Percentiles rank a stretch among this genome's conserved stretches.
Conservation (phyloP, 2,329 filamentous ascomycete species). For the Aspergillus hiratsukae region DNA sequence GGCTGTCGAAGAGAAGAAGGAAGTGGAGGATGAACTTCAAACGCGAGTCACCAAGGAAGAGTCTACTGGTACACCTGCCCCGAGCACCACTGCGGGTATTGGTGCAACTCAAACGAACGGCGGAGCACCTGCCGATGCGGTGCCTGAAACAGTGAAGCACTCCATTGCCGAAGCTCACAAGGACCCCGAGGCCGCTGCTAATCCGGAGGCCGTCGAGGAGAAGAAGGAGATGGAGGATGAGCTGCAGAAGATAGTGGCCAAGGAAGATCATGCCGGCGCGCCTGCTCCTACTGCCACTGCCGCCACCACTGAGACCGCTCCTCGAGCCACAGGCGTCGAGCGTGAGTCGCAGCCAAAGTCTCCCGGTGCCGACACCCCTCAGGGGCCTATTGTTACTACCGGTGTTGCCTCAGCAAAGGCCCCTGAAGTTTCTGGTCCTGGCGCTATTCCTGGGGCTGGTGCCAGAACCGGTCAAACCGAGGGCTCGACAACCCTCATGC, state of each 20-base stretch:
- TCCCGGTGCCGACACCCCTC: slow-evolving; percentile 14
- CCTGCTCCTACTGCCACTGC: slow-evolving; percentile 36
- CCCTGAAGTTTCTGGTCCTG: slow-evolving; percentile 14
- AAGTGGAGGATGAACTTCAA: slow-evolving; percentile 69
- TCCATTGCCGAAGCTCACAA: slow-evolving; percentile 50
- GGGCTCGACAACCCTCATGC: neutral
- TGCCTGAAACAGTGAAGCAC: slow-evolving; percentile 43
- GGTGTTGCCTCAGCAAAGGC: slow-evolving; percentile 19
- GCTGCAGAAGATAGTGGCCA: slow-evolving; percentile 52
- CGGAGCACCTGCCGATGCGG: slow-evolving; percentile 23
- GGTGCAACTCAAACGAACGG: slow-evolving; percentile 30
- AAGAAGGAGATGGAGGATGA: slow-evolving; percentile 73
- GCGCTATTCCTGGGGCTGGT: slow-evolving; percentile 5
- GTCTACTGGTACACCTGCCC: slow-evolving; percentile 32
- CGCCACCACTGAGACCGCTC: slow-evolving; percentile 35
- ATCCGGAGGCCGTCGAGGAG: slow-evolving; percentile 65
- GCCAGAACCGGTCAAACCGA: neutral
- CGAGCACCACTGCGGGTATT: slow-evolving; percentile 41
- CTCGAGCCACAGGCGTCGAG: slow-evolving; percentile 19
- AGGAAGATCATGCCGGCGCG: slow-evolving; percentile 31
- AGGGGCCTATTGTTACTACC: slow-evolving; percentile 21
- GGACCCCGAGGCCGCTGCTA: slow-evolving; percentile 67
- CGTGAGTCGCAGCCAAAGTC: slow-evolving; percentile 14
- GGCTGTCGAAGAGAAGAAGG: slow-evolving; percentile 70
- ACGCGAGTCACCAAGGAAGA: slow-evolving; percentile 40